A percentile compares a stretch with the other conserved stretches of the same genome.
These are phyloP conservation scores for Solanum etuberosum DNA, from an alignment of 257 asterid species.

Conservation along the genomic window DNA sequence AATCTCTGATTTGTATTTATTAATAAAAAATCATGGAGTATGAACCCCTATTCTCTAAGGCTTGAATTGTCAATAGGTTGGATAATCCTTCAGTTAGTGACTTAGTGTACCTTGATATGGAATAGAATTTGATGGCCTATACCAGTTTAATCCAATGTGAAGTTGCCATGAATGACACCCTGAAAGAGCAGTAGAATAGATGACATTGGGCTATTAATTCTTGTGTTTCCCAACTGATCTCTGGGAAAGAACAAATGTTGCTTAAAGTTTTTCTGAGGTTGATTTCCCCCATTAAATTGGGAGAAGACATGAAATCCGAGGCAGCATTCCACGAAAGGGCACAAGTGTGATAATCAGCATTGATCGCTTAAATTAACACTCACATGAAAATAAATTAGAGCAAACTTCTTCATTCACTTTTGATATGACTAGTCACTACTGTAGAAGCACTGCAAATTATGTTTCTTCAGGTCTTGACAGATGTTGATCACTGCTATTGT, in stretches of 20 bases:
- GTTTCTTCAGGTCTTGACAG: slow-evolving; percentile 73
- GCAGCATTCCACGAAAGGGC: neutral
- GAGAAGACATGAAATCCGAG: neutral
- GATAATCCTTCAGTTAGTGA: neutral
- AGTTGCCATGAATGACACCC: neutral
- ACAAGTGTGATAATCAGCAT: neutral
- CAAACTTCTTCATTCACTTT: neutral
- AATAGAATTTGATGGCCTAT: neutral
- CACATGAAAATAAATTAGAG: neutral
- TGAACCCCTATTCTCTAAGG: neutral
- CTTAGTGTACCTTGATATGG: neutral
- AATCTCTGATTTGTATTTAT: neutral
- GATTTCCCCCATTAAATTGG: neutral
- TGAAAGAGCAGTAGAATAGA: neutral
- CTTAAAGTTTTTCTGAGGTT: neutral
- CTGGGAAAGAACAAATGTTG: neutral
- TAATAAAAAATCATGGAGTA: neutral
- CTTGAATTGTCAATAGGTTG: neutral
- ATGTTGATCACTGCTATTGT: slow-evolving; percentile 92
- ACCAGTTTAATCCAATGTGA: neutral
- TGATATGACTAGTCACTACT: neutral
- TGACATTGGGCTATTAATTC: neutral
- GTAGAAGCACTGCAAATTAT: neutral
- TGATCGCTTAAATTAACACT: neutral
- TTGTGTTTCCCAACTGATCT: neutral